Evolutionary conservation across 768 basidiomycete genomes (phyloP).

Genomic region (Hericium rajendrae): DNA sequence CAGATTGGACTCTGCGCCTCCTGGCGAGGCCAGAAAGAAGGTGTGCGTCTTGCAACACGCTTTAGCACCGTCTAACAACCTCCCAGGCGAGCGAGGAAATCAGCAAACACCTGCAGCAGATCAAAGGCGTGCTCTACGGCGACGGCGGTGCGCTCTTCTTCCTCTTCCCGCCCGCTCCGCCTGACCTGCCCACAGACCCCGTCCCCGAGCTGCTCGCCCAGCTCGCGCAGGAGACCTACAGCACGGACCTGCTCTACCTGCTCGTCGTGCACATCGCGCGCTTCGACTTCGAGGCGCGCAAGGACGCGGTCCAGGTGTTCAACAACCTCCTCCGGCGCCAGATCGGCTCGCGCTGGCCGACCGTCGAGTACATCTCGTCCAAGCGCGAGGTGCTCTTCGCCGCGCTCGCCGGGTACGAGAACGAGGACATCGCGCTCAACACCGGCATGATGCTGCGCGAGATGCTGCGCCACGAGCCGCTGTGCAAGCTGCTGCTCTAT

Average conservation of each 20-base stretch:
- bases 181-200: slow-evolving; percentile 42
- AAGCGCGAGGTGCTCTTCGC: slow-evolving; percentile 76
- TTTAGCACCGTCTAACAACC: neutral
- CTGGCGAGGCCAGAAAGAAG: slow-evolving; percentile 76
- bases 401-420: slow-evolving; percentile 84
- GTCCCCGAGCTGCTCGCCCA: slow-evolving; percentile 87
- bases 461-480: slow-evolving; percentile 88
- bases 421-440: slow-evolving; percentile 93
- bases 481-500: slow-evolving; percentile 83
- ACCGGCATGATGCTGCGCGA: slow-evolving; percentile 97
- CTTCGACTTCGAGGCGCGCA: slow-evolving; percentile 91
- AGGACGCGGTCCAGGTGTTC: slow-evolving; percentile 79
- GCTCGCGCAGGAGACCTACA: slow-evolving; percentile 92
- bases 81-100: slow-evolving; percentile 80
- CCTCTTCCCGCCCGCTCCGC: neutral
- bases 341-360: slow-evolving; percentile 91
- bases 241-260: slow-evolving; percentile 73
- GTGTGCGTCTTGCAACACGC: slow-evolving; percentile 29
- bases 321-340: slow-evolving; percentile 85
- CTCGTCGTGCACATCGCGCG: slow-evolving; percentile 75
- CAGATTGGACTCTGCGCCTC: slow-evolving; percentile 62
- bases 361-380: slow-evolving; percentile 83
- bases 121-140: slow-evolving; percentile 80
- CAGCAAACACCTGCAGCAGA: slow-evolving; percentile 80
- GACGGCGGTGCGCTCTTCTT: slow-evolving; percentile 59